Evolutionary conservation across 805 yeast species (phyloP).

Genomic region (Candida ulmi): DNA sequence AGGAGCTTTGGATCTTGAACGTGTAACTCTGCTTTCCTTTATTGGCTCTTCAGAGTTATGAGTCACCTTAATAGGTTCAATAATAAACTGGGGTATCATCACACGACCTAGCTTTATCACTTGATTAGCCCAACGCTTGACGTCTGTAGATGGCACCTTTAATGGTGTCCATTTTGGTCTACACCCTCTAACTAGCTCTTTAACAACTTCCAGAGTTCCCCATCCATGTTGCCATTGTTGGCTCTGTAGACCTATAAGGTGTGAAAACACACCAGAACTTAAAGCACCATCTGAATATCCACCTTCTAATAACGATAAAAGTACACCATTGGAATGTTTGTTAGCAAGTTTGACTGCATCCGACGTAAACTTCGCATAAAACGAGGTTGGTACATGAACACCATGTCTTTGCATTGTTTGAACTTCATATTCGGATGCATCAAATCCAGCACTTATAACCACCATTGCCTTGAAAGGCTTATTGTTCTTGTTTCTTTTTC

Average conservation of each 20-base stretch:
- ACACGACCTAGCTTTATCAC: conserved; percentile 56
- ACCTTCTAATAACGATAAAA: conserved; percentile 73
- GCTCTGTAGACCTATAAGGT: conserved; percentile 62
- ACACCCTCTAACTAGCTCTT: conserved; percentile 64
- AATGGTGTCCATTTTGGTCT: conserved; percentile 58
- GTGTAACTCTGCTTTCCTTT: too few relatives aligned
- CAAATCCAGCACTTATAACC: conserved; percentile 83
- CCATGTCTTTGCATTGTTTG: conserved; percentile 83
- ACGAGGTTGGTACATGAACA: conserved; percentile 75
- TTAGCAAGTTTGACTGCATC: conserved; percentile 70
- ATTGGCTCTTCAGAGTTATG: too few relatives aligned
- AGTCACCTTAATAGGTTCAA: conserved; percentile 4
- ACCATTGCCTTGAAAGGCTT: conserved; percentile 48
- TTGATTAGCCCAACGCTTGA: conserved; percentile 59
- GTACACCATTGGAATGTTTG: conserved; percentile 51
- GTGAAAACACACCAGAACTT: conserved; percentile 73
- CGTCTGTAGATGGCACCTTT: conserved; percentile 45
- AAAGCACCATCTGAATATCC: conserved; percentile 84
- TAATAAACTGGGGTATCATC: conserved; percentile 44
- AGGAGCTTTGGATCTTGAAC: too few relatives aligned
- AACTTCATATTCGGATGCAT: conserved; percentile 78
- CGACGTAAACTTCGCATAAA: conserved; percentile 64
- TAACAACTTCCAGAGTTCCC: conserved; percentile 58
- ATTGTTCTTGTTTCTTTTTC: conserved; percentile 17
- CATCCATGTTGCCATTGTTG: conserved; percentile 56